Conservation (phyloP, 805 yeast species). For the Starmera dryadoides region DNA sequence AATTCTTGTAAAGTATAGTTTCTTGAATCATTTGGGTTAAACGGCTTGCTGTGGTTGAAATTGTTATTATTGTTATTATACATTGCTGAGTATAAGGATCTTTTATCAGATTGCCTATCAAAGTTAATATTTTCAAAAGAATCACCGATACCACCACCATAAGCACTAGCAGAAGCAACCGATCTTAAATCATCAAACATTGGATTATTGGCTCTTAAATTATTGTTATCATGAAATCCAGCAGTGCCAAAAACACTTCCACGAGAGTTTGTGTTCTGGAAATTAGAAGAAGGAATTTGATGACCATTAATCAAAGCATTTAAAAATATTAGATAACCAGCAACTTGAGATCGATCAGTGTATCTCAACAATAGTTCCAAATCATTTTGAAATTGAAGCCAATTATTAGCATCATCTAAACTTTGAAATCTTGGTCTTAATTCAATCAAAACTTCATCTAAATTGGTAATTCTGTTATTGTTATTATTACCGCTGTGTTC, state of each 20-base stretch:
- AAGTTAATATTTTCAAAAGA: conserved; percentile 29
- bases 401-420: conserved; percentile 5
- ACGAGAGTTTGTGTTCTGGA: too few relatives aligned
- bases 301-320: conserved; percentile 10
- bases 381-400: conserved; percentile 27
- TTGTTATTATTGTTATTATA: conserved; percentile 3
- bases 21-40: conserved; percentile 2
- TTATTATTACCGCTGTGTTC: conserved; percentile 3
- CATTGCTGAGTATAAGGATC: conserved; percentile 25
- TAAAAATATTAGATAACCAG: conserved; percentile 29
- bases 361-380: conserved; percentile 24
- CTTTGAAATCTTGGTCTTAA: not conserved
- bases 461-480: not conserved
- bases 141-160: conserved; percentile 23
- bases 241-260: not conserved
- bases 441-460: not conserved
- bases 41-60: too few relatives aligned
- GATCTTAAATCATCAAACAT: conserved; percentile 8
- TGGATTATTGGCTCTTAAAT: too few relatives aligned
- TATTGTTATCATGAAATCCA: not conserved
- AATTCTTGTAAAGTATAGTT: conserved; percentile 21
- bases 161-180: not conserved
- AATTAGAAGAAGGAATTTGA: not conserved
- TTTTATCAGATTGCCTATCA: conserved; percentile 29
- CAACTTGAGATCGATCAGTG: conserved; percentile 25